Evolutionary conservation across 1,284 basidiomycete genomes (phyloP), one percentile per base, ranked within the genome.

Genomic region (Microbotryum saponariae): DNA sequence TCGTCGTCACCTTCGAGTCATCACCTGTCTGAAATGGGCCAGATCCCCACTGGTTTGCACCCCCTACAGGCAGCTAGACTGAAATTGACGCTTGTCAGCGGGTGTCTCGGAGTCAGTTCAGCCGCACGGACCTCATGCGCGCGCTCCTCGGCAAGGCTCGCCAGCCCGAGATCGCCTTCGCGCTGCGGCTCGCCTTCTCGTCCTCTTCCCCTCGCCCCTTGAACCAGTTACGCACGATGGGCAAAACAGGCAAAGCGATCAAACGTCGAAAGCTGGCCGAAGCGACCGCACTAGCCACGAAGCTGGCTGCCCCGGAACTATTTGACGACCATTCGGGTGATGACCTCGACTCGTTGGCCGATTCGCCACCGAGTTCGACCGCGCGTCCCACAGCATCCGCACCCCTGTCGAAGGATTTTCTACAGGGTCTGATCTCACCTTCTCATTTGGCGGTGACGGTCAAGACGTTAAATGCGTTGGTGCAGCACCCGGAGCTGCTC

Each of bases 211-310:
- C 37, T 12, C 37, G 12, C 37, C 1, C 37, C 9, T 42, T 14
- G 9, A 9, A 42, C 14, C 37, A 6, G 37, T 4, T 6, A 33
- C 33, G 9, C 27, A 51, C 14, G 16, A 58, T 58, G 57, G 57
- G 59, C 42, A 60, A 60, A 48, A 45, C 44, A 6, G 59, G 59
- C 21, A 60, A 60, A 46, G 59, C 59, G 4, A 25, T 51, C 6
- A 60, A 60, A 48, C 44, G 44, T 21, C 51, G 37, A 42, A 27
- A 29, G 20, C 9, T 25, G 25, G 29, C 51, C 12, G 51, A 52
- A n/a, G 23, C 51, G 10, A 27, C 51, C 29, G 51, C 23, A 7
- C 20, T 33, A 4, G 53, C 44, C 16, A 27, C 55, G 27, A 48
- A 25, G 6, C 33, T 31, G 6, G 37, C 56, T 23, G 47, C 29